These are phyloP conservation scores for Colletotrichum sp. DNA, from an alignment of 2,329 filamentous ascomycete genomes.

Conservation along the genomic window DNA sequence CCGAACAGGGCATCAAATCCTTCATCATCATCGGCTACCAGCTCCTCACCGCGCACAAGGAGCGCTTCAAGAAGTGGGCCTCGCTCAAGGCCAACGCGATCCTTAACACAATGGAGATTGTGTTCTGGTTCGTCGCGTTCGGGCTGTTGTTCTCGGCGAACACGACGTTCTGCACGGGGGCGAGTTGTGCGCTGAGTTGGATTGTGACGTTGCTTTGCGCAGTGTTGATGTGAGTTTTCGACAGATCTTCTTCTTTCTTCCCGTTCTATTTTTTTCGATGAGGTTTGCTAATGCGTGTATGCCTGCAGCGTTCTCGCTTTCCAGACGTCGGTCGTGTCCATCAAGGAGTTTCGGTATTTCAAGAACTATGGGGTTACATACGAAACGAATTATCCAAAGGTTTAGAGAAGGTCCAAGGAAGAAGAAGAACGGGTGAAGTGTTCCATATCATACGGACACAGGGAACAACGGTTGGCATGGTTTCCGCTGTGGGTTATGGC, in stretches of 20 bases:
- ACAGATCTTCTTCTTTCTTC: neutral
- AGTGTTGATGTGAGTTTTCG: conserved; percentile 2
- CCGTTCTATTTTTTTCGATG: neutral
- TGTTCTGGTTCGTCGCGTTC: conserved; percentile 39
- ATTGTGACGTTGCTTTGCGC: conserved; percentile 1
- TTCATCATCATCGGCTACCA: conserved; percentile 45
- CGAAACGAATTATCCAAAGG: neutral
- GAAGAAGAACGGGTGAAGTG: neutral
- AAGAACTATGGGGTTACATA: neutral
- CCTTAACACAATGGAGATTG: conserved; percentile 43
- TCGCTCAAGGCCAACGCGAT: conserved; percentile 45
- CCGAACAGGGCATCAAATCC: conserved; percentile 37
- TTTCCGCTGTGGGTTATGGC: neutral
- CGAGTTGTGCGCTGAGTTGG: conserved; percentile 18
- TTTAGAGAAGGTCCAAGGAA: neutral
- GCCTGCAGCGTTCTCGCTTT: neutral
- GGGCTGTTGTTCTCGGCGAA: conserved; percentile 3
- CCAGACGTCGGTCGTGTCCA: conserved; percentile 6
- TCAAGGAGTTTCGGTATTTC: neutral
- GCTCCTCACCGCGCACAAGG: conserved; percentile 38
- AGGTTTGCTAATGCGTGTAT: neutral
- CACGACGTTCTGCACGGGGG: conserved; percentile 5
- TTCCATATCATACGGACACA: neutral
- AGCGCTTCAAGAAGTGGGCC: conserved; percentile 36
- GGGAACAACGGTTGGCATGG: neutral